A percentile compares a stretch with the other conserved stretches of the same genome.
phyloP scores from a whole-genome alignment of 306 rosid species.

The Senna tora region DNA sequence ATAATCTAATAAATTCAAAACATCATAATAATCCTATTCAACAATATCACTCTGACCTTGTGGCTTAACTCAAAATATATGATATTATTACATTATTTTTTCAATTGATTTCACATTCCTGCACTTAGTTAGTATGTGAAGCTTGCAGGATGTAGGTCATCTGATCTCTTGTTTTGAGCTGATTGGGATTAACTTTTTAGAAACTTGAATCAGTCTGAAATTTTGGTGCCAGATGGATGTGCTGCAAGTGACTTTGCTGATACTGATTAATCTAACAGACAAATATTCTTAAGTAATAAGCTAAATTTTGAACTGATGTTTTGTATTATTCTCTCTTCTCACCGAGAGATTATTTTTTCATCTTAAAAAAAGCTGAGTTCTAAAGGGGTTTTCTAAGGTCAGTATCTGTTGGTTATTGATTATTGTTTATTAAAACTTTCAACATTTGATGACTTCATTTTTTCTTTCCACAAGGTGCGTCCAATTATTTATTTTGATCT shows the following conservation, averaged over 20 bases:
- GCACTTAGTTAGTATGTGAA: background rate
- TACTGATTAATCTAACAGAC: background rate
- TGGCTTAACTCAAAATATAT: background rate
- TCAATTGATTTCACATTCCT: background rate
- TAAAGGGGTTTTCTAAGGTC: background rate
- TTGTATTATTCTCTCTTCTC: too few relatives aligned
- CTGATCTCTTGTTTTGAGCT: constrained; percentile 2
- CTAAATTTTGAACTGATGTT: background rate
- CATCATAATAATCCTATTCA: too few relatives aligned
- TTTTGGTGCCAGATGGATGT: background rate
- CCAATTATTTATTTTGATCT: background rate
- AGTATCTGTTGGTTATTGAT: background rate
- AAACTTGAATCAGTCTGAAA: background rate
- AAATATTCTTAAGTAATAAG: background rate
- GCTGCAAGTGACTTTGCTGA: background rate
- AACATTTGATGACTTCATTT: background rate
- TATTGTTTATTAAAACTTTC: background rate
- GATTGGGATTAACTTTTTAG: background rate
- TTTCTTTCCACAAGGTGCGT: background rate
- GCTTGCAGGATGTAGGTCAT: background rate
- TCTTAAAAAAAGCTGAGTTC: background rate
- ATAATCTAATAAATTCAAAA: too few relatives aligned
- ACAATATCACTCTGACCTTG: background rate
- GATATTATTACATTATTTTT: background rate
- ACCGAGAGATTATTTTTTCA: too few relatives aligned